Conservation (phyloP, 495 filamentous ascomycete genomes). For the Trypethelium eluteriae region DNA sequence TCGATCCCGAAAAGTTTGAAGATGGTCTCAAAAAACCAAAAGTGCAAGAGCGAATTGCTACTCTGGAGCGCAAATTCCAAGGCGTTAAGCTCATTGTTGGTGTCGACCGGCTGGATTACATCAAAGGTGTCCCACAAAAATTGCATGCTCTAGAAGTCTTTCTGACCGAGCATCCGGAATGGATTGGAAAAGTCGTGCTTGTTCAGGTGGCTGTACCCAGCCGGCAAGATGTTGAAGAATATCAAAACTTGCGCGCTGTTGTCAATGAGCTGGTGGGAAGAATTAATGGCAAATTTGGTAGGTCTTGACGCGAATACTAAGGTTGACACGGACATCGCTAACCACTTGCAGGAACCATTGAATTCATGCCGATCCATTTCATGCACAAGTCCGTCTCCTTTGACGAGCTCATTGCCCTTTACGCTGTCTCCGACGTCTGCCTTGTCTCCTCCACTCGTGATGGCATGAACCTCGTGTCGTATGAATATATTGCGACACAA, state of each 20-base stretch:
- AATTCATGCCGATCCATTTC: constrained; percentile 91
- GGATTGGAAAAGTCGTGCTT: constrained; percentile 82
- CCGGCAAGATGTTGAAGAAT: constrained; percentile 89
- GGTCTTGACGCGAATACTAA: constrained; percentile 13
- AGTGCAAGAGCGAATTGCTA: constrained; percentile 69
- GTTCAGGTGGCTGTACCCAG: constrained; percentile 92
- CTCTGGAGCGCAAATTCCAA: constrained; percentile 72
- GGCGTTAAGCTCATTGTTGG: constrained; percentile 86
- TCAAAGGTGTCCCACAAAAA: constrained; percentile 95
- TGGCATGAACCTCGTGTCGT: constrained; percentile 95
- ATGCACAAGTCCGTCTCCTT: constrained; percentile 85
- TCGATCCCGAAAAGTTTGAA: constrained; percentile 91
- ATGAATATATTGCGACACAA: constrained; percentile 91
- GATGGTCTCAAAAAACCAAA: constrained; percentile 73
- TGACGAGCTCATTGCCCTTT: constrained; percentile 85
- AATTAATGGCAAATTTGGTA: constrained; percentile 87
- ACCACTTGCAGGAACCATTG: constrained; percentile 58
- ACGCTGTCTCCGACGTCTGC: constrained; percentile 83
- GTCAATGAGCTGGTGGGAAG: constrained; percentile 83
- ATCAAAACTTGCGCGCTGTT: constrained; percentile 84
- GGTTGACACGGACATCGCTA: not conserved
- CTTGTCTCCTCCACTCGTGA: constrained; percentile 86
- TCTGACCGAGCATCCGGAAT: constrained; percentile 83
- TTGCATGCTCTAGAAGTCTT: constrained; percentile 86
- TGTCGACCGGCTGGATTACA: constrained; percentile 88